Base-by-base conservation (phyloP, 2,329 filamentous ascomycete genomes). In the Epichloe glyceriae region DNA sequence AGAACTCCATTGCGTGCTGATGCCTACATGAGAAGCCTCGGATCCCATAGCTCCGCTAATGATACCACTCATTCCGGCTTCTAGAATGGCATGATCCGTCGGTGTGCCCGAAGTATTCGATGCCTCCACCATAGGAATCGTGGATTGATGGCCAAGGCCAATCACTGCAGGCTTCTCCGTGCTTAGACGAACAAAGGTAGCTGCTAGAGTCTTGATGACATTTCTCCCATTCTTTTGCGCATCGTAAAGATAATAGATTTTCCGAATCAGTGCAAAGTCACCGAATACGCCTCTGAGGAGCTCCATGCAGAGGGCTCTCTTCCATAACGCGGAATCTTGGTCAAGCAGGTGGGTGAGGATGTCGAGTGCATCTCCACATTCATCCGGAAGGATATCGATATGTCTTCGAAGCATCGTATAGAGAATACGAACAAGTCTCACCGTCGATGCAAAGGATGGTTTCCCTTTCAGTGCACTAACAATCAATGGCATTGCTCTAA, bases 101-200 rank as follows among this genome's bases (percentile, higher is more conserved):
- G 81, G 77, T 3, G 72, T 70, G 40, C 80, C 78, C 47, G 74
- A 73, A 41, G 71, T 73, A 35, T 74, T 74, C 4, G 78, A 76
- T 17, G 78, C 41, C 41, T 73, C 74, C 8, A 77, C 75, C 0
- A 78, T 76, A 5, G 93, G 89, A 35, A 91, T 79, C 0, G 88
- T 90, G 1, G 93, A 97, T 58, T 95, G 88, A 55, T 87, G 83
- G 4, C 90, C 85, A 3, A 97, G 78, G 0, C 93, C 93, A 54
- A 98, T 97, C 26, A 95, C 74, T 0, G 79, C 73, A 1, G 93
- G 93, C 61, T 89, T 95, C 62, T 98, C 93, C 0, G 89, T 89
- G 50, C 91, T 91, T 8, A 97, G 72, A 14, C 89, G 82, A n/a
- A 97, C 93, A 62, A 98, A 90, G 0, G 86, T 84, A 10, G 88